Base-by-base conservation (phyloP, 208 protist species). In the Leishmania major region DNA sequence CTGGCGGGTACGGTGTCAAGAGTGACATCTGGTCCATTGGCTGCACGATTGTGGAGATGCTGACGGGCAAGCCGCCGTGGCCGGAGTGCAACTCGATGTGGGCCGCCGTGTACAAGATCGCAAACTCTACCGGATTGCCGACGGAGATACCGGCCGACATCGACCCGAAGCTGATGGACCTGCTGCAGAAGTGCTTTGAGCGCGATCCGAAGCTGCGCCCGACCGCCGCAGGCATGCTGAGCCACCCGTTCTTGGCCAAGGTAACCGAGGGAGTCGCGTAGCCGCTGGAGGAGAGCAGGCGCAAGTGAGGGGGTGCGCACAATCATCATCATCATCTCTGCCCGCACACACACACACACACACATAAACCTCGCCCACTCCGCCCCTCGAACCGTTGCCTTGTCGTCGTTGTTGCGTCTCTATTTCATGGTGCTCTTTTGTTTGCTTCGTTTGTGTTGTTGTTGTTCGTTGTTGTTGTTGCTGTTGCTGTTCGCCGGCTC, bases 1-100 rank as follows among this genome's bases (percentile, higher is more conserved):
- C 84, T 11, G 91, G 93, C 31, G 94, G 93, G 37, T 99, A 99
- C 88, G 95, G 95, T 10, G 90, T 92, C 83, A 95, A 96, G 86
- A 97, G 95, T 77, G 97, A 99, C 82, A 97, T 99, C 47, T 99
- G 97, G 97, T 98, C 96, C 11, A 88, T 97, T 31, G 97, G 97
- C 51, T 99, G 98, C 84, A 98, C 97, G 15, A 93, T 97, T 19
- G 95, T 99, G 3, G 97, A 99, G 74, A 98, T 99, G 96, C 84
- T 98, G 59, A 97, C 91, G n/a, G 95, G 95, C 51, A 93, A 93
- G 77, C 93, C 93, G n/a, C 95, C 95, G 77, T 97, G 93, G 95
- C 95, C 95, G 55, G 92, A 96, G 87, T 95, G 93, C 81, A 96
- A 96, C 85, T 95, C 90, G 37, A 94, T 94, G 92, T 96, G 92